Evolutionary conservation across 139 green algal genomes (phyloP).

Genomic region (Haematococcus lacustris): DNA sequence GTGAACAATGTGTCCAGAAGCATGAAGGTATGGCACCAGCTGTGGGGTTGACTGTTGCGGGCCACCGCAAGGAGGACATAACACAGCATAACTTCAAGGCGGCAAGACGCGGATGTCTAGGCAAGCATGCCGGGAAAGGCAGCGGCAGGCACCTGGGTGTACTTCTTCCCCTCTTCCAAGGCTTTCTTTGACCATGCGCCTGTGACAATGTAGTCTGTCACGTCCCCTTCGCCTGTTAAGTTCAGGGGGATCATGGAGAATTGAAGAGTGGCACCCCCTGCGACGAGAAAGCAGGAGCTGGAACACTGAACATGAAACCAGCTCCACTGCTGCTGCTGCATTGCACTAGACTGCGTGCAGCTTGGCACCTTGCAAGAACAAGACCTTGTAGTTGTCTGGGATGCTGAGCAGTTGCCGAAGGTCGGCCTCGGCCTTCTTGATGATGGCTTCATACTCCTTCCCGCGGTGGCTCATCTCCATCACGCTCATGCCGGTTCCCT

Average conservation of each 20-base stretch:
- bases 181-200: conserved; percentile 65
- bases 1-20: too few species aligned
- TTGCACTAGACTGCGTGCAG: too few species aligned
- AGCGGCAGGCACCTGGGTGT: too few species aligned
- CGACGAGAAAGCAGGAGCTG: background rate
- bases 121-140: too few species aligned
- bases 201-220: conserved; percentile 91
- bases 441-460: conserved; percentile 91
- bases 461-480: conserved; percentile 99
- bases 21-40: too few species aligned
- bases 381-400: conserved; percentile 91
- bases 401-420: conserved; percentile 86
- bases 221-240: conserved; percentile 49
- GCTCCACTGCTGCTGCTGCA: too few species aligned
- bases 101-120: too few species aligned
- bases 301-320: background rate
- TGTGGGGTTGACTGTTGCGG: too few species aligned
- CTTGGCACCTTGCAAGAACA: conserved; percentile 72
- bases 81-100: too few species aligned
- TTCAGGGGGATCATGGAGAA: conserved; percentile 94
- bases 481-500: conserved; percentile 82
- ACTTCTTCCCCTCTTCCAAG: conserved; percentile 78
- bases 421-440: conserved; percentile 85
- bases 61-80: too few species aligned
- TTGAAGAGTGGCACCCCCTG: conserved; percentile 84